A percentile compares a stretch with the other conserved stretches of the same genome.
phyloP scores from a whole-genome alignment of 176 grass and related monocot species.

The Musa itinerans region DNA sequence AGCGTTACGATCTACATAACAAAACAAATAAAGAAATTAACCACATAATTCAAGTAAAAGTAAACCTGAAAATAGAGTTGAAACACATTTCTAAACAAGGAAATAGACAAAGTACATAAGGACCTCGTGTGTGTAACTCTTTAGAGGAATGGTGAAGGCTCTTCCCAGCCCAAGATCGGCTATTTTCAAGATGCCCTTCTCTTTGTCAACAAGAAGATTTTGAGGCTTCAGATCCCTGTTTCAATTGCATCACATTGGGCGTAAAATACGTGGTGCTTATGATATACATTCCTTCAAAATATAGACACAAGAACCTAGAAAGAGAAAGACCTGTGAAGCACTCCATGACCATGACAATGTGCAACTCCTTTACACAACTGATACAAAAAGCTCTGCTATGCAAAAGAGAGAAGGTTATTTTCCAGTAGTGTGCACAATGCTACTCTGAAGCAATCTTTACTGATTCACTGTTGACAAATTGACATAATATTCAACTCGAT shows the following conservation, averaged over 20 bases:
- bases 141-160: slow-evolving; percentile 74
- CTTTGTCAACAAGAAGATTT: slow-evolving; percentile 93
- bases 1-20: slow-evolving; percentile 70
- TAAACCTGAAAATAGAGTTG: background rate
- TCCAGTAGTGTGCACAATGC: background rate
- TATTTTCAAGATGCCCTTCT: slow-evolving; percentile 90
- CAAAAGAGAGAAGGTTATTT: slow-evolving; percentile 8
- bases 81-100: background rate
- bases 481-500: no score
- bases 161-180: slow-evolving; percentile 85
- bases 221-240: slow-evolving; percentile 89
- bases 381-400: slow-evolving; percentile 59
- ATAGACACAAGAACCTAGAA: slow-evolving; percentile 12
- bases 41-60: background rate
- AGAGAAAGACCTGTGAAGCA: slow-evolving; percentile 80
- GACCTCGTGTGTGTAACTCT: slow-evolving; percentile 99
- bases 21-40: background rate
- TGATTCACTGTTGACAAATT: no score
- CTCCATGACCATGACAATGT: slow-evolving; percentile 82
- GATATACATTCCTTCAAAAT: background rate
- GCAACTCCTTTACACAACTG: slow-evolving; percentile 92
- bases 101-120: background rate
- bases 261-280: background rate
- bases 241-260: background rate
- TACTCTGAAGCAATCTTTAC: no score